Conservation (phyloP, 2,329 filamentous ascomycete genomes). For the Aspergillus japonicus region DNA sequence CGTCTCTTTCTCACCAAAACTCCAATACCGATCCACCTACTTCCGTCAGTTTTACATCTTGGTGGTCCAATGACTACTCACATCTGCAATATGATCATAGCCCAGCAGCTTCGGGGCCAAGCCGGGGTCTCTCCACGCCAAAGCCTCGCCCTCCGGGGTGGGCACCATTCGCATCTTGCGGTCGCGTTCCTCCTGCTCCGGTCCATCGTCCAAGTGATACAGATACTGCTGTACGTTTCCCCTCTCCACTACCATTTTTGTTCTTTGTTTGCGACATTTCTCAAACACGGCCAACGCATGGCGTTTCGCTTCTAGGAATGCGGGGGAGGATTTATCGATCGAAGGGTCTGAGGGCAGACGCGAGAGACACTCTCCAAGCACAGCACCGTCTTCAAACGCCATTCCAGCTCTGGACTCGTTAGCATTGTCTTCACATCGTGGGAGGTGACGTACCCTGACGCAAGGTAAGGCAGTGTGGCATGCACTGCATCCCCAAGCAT, state of each 20-base stretch:
- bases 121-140: slow-evolving; percentile 45
- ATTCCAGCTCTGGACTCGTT: slow-evolving; percentile 52
- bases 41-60: not conserved
- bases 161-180: slow-evolving; percentile 40
- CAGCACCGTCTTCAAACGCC: slow-evolving; percentile 60
- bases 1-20: not conserved
- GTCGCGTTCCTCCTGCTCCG: slow-evolving; percentile 57
- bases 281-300: slow-evolving; percentile 51
- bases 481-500: slow-evolving; percentile 65
- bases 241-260: slow-evolving; percentile 58
- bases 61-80: slow-evolving; percentile 17
- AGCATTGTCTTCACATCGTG: not conserved
- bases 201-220: slow-evolving; percentile 61
- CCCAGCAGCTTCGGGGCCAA: slow-evolving; percentile 42
- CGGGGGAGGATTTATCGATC: slow-evolving; percentile 21
- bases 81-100: slow-evolving; percentile 42
- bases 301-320: slow-evolving; percentile 34
- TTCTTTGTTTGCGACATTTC: slow-evolving; percentile 56
- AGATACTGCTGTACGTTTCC: slow-evolving; percentile 63
- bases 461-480: slow-evolving; percentile 63
- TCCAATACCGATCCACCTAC: slow-evolving; percentile 6
- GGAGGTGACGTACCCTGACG: slow-evolving; percentile 39
- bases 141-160: slow-evolving; percentile 41
- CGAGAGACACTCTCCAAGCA: slow-evolving; percentile 56
- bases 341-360: slow-evolving; percentile 43